Conservation (phyloP, 2,329 filamentous ascomycete genomes). For the Aspergillus floridensis region DNA sequence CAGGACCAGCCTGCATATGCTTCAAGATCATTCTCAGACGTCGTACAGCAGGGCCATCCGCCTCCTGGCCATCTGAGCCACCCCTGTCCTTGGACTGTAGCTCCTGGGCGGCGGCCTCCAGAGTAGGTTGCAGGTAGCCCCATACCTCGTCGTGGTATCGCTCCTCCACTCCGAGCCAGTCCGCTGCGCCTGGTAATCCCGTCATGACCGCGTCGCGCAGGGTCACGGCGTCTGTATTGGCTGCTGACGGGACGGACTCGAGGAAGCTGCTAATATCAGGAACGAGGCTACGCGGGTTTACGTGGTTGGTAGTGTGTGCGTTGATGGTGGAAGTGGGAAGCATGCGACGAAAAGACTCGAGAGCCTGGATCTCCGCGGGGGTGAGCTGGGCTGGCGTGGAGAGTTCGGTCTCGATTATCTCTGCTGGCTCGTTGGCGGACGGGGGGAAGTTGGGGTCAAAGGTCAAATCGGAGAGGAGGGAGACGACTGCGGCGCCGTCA, state of each 20-base stretch:
- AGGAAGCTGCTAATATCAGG: constrained; percentile 35
- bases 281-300: constrained; percentile 33
- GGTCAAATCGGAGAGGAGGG: constrained; percentile 35
- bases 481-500: constrained; percentile 45
- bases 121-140: constrained; percentile 60
- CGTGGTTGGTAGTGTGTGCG: constrained; percentile 7
- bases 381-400: constrained; percentile 22
- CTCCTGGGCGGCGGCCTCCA: constrained; percentile 57
- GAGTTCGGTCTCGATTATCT: constrained; percentile 21
- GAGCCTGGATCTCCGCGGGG: constrained; percentile 25
- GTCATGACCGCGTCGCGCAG: constrained; percentile 31
- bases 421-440: constrained; percentile 26
- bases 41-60: constrained; percentile 37
- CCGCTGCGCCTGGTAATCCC: constrained; percentile 31
- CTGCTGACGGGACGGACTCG: constrained; percentile 19
- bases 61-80: background rate
- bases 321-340: constrained; percentile 4
- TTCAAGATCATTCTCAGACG: constrained; percentile 41
- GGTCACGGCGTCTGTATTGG: constrained; percentile 14
- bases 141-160: constrained; percentile 61
- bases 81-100: constrained; percentile 41
- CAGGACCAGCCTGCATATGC: constrained; percentile 33
- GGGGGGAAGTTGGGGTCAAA: constrained; percentile 32
- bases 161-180: constrained; percentile 37
- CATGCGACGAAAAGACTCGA: constrained; percentile 34